These are phyloP conservation scores for Aphanomyces cochlioides DNA, from an alignment of 352 stramenopile genomes.

Conservation along the genomic window DNA sequence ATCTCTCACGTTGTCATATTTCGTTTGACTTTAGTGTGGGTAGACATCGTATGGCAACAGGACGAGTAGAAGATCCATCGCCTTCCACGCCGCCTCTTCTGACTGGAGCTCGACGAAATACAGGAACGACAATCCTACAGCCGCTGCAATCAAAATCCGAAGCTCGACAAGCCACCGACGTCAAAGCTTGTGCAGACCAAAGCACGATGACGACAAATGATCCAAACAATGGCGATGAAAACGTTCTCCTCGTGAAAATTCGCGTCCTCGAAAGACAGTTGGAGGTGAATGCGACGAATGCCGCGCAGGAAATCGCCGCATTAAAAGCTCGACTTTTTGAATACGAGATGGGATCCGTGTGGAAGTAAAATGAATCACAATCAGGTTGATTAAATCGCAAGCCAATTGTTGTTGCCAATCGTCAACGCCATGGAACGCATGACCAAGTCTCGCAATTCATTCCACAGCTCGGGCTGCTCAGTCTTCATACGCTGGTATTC, in stretches of 20 bases:
- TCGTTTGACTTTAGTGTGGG: neutral
- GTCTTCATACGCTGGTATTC: conserved; percentile 65
- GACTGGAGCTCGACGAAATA: neutral
- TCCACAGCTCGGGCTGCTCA: conserved; percentile 54
- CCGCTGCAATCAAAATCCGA: neutral
- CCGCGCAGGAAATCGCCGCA: conserved; percentile 51
- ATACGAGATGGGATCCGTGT: conserved; percentile 39
- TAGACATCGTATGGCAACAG: neutral
- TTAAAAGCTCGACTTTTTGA: conserved; percentile 66
- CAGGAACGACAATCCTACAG: neutral
- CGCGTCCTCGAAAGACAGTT: conserved; percentile 68
- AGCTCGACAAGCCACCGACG: neutral
- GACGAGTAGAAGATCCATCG: neutral
- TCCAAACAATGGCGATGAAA: conserved; percentile 32
- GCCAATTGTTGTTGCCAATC: conserved; percentile 32
- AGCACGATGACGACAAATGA: neutral
- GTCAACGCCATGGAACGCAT: conserved; percentile 77
- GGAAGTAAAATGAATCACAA: conserved; percentile 1
- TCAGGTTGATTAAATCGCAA: conserved; percentile 11
- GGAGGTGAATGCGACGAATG: conserved; percentile 51
- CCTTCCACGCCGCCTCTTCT: neutral
- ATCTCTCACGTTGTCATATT: neutral
- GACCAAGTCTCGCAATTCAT: conserved; percentile 72
- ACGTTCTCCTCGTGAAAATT: conserved; percentile 47
- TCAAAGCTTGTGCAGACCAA: neutral